phyloP scores from a whole-genome alignment of 371 early-diverging fungal species.

The Thermomucor indicae-seudaticae region DNA sequence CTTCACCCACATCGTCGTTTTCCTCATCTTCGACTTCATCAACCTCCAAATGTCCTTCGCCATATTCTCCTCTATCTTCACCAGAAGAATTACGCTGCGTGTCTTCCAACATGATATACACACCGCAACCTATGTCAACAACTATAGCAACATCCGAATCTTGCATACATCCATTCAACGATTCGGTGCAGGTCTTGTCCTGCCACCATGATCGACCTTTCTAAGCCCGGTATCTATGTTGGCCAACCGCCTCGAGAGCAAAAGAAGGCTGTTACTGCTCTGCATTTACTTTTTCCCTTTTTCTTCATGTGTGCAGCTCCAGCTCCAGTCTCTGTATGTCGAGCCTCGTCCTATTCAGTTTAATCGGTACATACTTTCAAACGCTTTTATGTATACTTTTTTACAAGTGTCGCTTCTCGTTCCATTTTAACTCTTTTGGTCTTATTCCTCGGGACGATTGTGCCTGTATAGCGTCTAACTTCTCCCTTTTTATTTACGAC shows the following conservation, averaged over 20 bases:
- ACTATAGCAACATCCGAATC: neutral
- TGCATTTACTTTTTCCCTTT: neutral
- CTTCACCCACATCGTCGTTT: slow-evolving; percentile 28
- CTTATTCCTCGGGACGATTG: neutral
- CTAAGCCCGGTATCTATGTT: neutral
- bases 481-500: neutral
- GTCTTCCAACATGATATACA: neutral
- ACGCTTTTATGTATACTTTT: neutral
- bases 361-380: neutral
- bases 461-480: no score
- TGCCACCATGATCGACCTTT: neutral
- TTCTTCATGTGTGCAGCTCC: neutral
- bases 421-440: neutral
- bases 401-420: neutral
- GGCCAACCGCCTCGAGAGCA: neutral
- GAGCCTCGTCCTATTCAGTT: neutral
- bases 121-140: neutral
- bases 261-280: neutral
- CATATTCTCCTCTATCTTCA: slow-evolving; percentile 10
- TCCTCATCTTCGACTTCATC: slow-evolving; percentile 29
- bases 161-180: no score
- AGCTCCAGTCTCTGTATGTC: neutral
- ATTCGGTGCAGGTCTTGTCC: no score
- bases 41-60: no score
- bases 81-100: slow-evolving; percentile 1